These are phyloP conservation scores for Chaetoscypha palmicola DNA, from an alignment of 2,329 filamentous ascomycete species.

Conservation along the genomic window DNA sequence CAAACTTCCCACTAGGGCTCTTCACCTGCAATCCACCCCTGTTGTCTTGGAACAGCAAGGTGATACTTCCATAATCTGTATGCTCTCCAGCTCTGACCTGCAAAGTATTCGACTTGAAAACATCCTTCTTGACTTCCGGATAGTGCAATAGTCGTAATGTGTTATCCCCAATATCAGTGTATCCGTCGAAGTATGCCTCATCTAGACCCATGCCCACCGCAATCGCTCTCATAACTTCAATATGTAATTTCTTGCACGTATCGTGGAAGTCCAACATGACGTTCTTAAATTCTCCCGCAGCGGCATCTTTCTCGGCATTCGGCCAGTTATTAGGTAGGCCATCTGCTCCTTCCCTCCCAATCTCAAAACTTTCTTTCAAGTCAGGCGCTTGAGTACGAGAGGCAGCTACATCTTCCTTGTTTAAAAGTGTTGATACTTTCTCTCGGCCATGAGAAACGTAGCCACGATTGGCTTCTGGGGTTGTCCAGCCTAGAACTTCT, in stretches of 20 bases:
- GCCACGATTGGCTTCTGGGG: conserved; percentile 64
- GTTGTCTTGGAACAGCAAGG: conserved; percentile 47
- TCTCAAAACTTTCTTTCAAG: conserved; percentile 60
- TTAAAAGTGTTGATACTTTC: conserved; percentile 20
- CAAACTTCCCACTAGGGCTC: conserved; percentile 68
- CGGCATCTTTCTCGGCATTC: conserved; percentile 40
- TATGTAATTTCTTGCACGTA: conserved; percentile 67
- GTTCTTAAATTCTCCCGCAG: conserved; percentile 54
- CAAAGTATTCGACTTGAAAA: conserved; percentile 43
- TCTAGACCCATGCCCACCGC: conserved; percentile 72
- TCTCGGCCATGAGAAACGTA: conserved; percentile 48
- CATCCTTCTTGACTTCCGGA: conserved; percentile 39
- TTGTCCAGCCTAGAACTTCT: conserved; percentile 61
- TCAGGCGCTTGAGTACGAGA: conserved; percentile 52
- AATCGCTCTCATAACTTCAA: conserved; percentile 75
- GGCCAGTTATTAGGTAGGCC: conserved; percentile 76
- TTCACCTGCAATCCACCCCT: conserved; percentile 47
- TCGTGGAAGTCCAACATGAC: conserved; percentile 69
- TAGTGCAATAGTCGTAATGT: conserved; percentile 57
- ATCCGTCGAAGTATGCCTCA: conserved; percentile 68
- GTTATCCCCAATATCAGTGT: conserved; percentile 58
- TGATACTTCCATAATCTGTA: conserved; percentile 47
- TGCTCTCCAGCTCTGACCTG: conserved; percentile 45
- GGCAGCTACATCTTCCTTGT: conserved; percentile 34
- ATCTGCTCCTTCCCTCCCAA: conserved; percentile 52